Evolutionary conservation across 345 rosid genomes (phyloP), one percentile per base, ranked within the genome.

Genomic region (Rhizophora mangle): DNA sequence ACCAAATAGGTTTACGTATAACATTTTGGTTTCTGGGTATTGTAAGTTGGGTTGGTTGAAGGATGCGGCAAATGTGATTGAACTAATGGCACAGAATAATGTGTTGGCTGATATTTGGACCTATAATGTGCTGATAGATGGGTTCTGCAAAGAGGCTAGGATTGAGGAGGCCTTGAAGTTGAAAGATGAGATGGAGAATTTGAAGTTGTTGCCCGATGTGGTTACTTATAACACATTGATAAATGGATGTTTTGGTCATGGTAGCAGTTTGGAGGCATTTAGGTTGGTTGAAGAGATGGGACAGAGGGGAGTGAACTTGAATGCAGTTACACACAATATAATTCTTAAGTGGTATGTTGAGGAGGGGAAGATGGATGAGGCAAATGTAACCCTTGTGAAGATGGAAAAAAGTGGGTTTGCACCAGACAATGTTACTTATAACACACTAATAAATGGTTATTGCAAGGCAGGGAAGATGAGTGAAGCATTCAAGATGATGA

Each of bases 161-260:
- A 63, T 91, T 22, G 83, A 71, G 29, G 93, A 89, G 76, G 98
- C 91, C 0, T 74, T 85, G 37, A 69, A 80, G 66, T 72, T 91
- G 70, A 83, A 74, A 60, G 85, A 81, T 73, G 93, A 87, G 79
- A 88, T 94, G 90, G 89, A 87, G 77, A 80, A 65, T 64, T 70
- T 82, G 62, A 83, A 84, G 78, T 75, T 91, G 74, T 39, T 69
- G n/a, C 93, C 95, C 0, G 96, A 94, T 85, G 90, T 85, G 67
- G 93, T 91, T 65, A 89, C 93, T 0, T 91, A 87, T 80, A 91
- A 87, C 69, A 88, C 96, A 2, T 72, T 91, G 84, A 86, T 94
- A 67, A 82, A 89, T 71, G 91, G 90, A 59, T 94, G 86, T 83
- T 94, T 89, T 46, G 74, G 84, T 37, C 62, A 62, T 36, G 83